Evolutionary conservation across 441 rosid genomes (phyloP).

Genomic region (Breynia disticha): DNA sequence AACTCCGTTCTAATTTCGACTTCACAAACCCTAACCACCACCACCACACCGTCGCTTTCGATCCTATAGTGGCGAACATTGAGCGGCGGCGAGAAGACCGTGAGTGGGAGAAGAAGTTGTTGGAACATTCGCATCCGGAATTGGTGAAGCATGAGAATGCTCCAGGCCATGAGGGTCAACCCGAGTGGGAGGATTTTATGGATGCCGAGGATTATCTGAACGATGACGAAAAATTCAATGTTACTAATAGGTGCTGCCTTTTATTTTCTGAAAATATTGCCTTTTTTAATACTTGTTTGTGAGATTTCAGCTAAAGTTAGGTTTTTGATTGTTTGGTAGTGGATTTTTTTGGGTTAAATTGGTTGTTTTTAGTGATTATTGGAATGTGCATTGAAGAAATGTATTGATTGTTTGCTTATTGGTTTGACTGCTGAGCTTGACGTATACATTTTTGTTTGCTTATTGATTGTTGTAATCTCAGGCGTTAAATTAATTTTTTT

Average conservation of each 20-base stretch:
- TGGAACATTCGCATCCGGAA: constrained; percentile 61
- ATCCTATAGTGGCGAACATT: constrained; percentile 80
- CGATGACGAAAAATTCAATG: constrained; percentile 71
- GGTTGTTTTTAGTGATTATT: too few species aligned
- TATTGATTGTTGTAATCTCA: too few species aligned
- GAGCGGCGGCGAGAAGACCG: constrained; percentile 85
- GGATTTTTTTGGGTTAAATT: too few species aligned
- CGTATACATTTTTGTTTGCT: too few species aligned
- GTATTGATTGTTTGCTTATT: too few species aligned
- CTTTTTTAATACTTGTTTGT: too few species aligned
- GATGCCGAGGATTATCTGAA: constrained; percentile 92
- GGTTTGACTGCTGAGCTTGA: too few species aligned
- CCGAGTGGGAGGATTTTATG: constrained; percentile 93
- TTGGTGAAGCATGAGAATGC: constrained; percentile 28
- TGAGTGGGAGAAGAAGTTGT: constrained; percentile 69
- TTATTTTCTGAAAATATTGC: too few species aligned
- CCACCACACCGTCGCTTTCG: constrained; percentile 56
- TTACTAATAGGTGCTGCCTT: constrained; percentile 52
- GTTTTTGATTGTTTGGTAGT: too few species aligned
- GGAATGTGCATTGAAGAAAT: too few species aligned
- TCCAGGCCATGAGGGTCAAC: constrained; percentile 76
- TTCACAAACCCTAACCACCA: constrained; percentile 28
- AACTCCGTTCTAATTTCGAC: constrained; percentile 61
- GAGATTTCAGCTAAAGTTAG: too few species aligned
- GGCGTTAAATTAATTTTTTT: too few species aligned